Percentiles rank a stretch among this genome's conserved stretches.
These are phyloP conservation scores for Hirschfeldia incana DNA, from an alignment of 345 rosid genomes.

Conservation along the genomic window DNA sequence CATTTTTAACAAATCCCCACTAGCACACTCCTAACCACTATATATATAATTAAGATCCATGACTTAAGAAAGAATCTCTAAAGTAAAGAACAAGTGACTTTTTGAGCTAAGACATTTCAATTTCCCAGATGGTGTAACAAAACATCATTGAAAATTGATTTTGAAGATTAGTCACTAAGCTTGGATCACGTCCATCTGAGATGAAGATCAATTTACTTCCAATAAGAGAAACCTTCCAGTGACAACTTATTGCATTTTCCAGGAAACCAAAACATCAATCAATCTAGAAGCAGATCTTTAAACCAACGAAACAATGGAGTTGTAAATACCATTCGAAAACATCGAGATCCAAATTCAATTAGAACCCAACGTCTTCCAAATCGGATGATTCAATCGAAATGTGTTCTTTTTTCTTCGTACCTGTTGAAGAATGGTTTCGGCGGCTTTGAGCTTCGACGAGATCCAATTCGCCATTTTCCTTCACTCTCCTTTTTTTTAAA, in stretches of 20 bases:
- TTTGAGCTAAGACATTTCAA: not conserved
- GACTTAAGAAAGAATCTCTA: not conserved
- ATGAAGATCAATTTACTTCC: not conserved
- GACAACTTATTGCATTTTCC: not conserved
- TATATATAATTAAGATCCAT: not conserved
- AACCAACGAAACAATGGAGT: not conserved
- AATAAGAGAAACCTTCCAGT: not conserved
- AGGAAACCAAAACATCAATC: not conserved
- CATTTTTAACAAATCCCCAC: conserved; percentile 30
- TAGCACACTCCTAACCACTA: not conserved
- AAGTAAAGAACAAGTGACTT: not conserved
- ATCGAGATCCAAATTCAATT: not conserved
- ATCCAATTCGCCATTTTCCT: conserved; percentile 84
- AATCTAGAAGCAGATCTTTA: not conserved
- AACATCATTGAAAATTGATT: not conserved
- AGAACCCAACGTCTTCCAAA: conserved; percentile 7
- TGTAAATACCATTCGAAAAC: not conserved
- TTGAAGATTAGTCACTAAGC: not conserved
- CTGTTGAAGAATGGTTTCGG: conserved; percentile 84
- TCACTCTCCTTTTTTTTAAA: not conserved
- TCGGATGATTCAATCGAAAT: not conserved
- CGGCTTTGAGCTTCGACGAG: conserved; percentile 91
- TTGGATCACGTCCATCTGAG: not conserved
- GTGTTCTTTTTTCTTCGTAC: conserved; percentile 24
- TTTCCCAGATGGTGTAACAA: not conserved